Conservation (phyloP, 1,284 basidiomycete species). For the Malassezia arunalokei region DNA sequence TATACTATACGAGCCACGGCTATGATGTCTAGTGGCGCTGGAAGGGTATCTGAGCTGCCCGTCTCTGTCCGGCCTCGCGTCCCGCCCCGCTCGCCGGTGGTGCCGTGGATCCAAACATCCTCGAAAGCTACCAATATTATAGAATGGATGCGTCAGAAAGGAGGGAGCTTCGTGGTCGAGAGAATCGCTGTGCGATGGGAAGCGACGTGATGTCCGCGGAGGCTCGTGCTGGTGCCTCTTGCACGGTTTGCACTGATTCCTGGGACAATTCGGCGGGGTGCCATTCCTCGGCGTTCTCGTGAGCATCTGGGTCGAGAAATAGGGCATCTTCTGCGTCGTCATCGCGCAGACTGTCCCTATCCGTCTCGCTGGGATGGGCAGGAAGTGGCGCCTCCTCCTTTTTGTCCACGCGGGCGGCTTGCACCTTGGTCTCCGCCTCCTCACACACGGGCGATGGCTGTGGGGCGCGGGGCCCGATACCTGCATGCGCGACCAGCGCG, state of each 20-base stretch:
- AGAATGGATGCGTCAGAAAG: neutral
- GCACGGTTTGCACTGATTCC: no score
- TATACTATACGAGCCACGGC: constrained; percentile 12
- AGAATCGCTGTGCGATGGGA: constrained; percentile 3
- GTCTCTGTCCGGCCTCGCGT: neutral
- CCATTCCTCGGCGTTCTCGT: neutral
- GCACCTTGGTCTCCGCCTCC: neutral
- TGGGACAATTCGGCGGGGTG: neutral
- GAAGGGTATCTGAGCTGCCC: neutral
- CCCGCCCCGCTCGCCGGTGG: no score
- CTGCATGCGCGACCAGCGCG: neutral
- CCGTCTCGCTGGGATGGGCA: neutral
- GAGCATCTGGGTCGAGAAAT: neutral
- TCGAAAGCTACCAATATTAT: neutral
- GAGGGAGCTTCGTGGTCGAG: constrained; percentile 2
- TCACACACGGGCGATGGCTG: neutral
- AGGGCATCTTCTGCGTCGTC: no score
- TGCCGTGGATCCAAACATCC: no score
- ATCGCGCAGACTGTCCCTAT: neutral
- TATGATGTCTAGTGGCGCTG: neutral
- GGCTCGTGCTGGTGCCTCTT: neutral
- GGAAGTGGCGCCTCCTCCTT: neutral
- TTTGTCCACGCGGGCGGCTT: neutral
- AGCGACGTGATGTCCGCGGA: neutral
- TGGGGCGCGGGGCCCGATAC: neutral